A percentile compares a stretch with the other conserved stretches of the same genome.
These are phyloP conservation scores for Sclerotinia minor DNA, from an alignment of 2,329 filamentous ascomycete species.

Conservation along the genomic window DNA sequence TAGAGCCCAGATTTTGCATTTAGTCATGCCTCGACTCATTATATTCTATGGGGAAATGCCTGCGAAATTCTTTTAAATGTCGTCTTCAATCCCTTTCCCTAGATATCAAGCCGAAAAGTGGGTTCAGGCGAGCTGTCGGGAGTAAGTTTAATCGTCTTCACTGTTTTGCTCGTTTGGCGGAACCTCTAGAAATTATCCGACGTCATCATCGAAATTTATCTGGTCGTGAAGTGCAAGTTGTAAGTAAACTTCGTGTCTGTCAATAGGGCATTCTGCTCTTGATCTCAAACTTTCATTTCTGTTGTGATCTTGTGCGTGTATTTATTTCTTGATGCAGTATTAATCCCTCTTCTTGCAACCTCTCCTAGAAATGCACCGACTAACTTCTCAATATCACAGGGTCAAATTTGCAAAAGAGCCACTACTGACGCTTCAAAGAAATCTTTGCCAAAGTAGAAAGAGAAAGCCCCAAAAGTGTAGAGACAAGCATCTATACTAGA, in stretches of 20 bases:
- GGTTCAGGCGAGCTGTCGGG: not conserved
- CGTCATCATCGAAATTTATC: slow-evolving; percentile 1
- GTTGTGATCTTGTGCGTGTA: not conserved
- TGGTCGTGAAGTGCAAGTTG: not conserved
- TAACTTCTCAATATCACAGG: not conserved
- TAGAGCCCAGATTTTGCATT: not conserved
- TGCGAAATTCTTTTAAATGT: slow-evolving; percentile 11
- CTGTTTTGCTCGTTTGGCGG: not conserved
- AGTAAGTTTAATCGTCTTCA: not conserved
- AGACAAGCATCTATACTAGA: slow-evolving; percentile 11
- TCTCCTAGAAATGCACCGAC: not conserved
- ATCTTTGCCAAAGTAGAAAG: not conserved
- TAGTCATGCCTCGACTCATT: not conserved
- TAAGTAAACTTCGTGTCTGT: not conserved
- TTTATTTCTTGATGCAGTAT: not conserved
- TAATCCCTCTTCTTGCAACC: not conserved
- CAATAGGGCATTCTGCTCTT: not conserved
- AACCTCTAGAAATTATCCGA: not conserved
- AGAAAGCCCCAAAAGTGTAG: not conserved
- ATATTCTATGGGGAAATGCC: slow-evolving; percentile 7
- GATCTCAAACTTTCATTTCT: not conserved
- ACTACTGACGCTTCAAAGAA: not conserved
- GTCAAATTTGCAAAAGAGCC: not conserved
- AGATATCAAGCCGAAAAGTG: not conserved
- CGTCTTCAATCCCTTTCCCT: not conserved